phyloP scores from a whole-genome alignment of 176 grass and related monocot genomes.

The Canna indica region DNA sequence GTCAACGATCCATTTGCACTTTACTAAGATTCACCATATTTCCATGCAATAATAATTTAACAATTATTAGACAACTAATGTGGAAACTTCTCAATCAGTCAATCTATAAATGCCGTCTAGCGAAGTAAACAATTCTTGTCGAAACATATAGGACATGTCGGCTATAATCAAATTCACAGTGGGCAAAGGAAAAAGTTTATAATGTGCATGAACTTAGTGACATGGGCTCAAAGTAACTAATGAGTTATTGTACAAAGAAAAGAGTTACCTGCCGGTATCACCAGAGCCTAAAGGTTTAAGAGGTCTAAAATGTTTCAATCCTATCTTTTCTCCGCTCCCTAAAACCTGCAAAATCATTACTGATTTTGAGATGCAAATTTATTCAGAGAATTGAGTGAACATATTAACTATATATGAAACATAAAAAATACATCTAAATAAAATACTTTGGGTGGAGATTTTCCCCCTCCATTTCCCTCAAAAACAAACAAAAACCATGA shows the following conservation, averaged over 20 bases:
- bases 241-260: background rate
- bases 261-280: slow-evolving; percentile 71
- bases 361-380: background rate
- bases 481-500: background rate
- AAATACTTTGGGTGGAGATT: too few relatives aligned
- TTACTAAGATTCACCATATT: too few relatives aligned
- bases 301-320: slow-evolving; percentile 83
- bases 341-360: slow-evolving; percentile 39
- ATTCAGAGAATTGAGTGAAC: too few relatives aligned
- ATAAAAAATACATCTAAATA: too few relatives aligned
- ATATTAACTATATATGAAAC: too few relatives aligned
- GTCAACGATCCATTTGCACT: too few relatives aligned
- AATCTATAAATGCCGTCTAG: too few relatives aligned
- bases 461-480: too few relatives aligned
- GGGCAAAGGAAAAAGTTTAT: background rate
- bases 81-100: too few relatives aligned
- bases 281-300: slow-evolving; percentile 81
- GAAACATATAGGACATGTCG: background rate
- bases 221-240: background rate
- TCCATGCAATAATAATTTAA: too few relatives aligned
- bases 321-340: slow-evolving; percentile 59
- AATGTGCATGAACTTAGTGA: background rate
- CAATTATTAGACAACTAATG: too few relatives aligned
- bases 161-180: background rate
- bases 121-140: too few relatives aligned